Evolutionary conservation across 139 green algal genomes (phyloP).

Genomic region (Pleodorina starrii): DNA sequence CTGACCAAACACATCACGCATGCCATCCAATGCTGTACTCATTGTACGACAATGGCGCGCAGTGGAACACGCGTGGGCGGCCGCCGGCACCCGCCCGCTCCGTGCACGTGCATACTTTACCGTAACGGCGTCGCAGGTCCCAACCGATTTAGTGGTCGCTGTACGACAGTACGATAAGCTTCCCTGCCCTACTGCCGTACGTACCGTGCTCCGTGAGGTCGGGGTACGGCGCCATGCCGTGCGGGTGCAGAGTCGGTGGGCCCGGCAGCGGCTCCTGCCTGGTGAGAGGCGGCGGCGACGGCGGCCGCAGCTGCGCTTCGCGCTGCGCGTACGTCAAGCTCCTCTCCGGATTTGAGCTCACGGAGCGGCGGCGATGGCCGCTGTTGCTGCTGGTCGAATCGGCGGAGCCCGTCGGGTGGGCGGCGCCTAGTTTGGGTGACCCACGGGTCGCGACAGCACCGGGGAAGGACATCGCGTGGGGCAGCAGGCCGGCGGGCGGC

Average conservation of each 20-base stretch:
- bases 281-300: background rate
- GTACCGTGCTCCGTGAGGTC: conserved; percentile 8
- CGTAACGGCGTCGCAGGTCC: background rate
- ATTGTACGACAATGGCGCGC: no score
- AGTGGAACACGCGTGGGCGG: no score
- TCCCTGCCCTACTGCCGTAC: no score
- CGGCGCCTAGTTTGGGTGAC: background rate
- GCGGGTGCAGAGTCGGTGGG: background rate
- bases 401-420: background rate
- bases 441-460: background rate
- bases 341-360: conserved; percentile 1
- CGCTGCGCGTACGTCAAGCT: background rate
- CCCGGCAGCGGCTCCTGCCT: background rate
- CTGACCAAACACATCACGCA: background rate
- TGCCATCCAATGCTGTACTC: background rate
- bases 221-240: background rate
- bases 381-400: conserved; percentile 11
- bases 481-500: background rate
- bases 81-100: no score
- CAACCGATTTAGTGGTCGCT: background rate
- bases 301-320: background rate
- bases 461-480: background rate
- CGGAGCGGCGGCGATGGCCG: background rate
- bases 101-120: no score
- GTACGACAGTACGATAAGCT: no score